These are phyloP conservation scores for Botryobasidium botryosum DNA, from an alignment of 768 basidiomycete species.

Conservation along the genomic window DNA sequence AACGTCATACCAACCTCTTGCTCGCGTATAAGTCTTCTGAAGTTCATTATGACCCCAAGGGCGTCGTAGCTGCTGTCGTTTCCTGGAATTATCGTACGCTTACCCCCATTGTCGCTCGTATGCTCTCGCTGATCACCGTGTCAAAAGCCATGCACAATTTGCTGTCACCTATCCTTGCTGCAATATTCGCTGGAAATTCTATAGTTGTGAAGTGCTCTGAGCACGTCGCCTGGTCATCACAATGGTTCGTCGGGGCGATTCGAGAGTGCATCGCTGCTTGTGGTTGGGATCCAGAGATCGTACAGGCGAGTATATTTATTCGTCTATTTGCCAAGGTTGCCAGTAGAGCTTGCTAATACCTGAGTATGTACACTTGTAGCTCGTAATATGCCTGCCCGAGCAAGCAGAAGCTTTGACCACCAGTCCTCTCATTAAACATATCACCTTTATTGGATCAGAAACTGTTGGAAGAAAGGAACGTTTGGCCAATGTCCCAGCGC, in stretches of 20 bases:
- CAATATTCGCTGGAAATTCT: constrained; percentile 79
- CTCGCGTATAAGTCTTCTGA: constrained; percentile 60
- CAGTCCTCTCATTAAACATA: constrained; percentile 69
- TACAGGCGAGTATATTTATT: constrained; percentile 72
- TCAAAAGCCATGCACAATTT: constrained; percentile 77
- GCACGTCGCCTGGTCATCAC: constrained; percentile 73
- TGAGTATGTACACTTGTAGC: constrained; percentile 21
- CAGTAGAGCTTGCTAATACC: neutral
- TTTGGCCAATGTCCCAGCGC: constrained; percentile 16
- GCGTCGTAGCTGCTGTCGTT: constrained; percentile 82
- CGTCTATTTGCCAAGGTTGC: neutral
- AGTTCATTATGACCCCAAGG: constrained; percentile 79
- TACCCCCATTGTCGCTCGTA: constrained; percentile 1
- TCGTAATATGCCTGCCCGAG: constrained; percentile 79
- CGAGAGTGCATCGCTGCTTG: constrained; percentile 59
- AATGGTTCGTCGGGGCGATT: constrained; percentile 55
- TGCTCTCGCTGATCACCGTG: neutral
- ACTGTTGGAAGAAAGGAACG: constrained; percentile 48
- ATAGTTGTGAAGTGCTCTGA: constrained; percentile 87
- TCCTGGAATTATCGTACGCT: constrained; percentile 85
- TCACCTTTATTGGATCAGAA: constrained; percentile 86
- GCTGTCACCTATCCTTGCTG: constrained; percentile 83
- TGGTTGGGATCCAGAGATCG: constrained; percentile 67
- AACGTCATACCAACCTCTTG: constrained; percentile 46
- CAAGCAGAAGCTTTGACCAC: constrained; percentile 67